phyloP scores from a whole-genome alignment of 495 filamentous ascomycete genomes.

The Lentithecium fluviatile region DNA sequence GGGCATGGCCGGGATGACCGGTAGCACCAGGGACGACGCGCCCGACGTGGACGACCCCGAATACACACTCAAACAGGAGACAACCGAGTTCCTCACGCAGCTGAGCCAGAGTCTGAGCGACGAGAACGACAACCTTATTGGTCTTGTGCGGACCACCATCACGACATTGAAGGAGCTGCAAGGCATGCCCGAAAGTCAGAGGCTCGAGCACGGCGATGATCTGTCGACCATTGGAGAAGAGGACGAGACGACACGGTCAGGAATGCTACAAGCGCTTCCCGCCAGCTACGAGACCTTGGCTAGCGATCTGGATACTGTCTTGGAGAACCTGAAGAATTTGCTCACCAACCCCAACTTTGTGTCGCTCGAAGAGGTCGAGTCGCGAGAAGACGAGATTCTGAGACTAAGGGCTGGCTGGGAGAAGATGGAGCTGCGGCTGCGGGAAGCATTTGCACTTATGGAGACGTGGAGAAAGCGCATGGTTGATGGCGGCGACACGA shows the following conservation, averaged over 20 bases:
- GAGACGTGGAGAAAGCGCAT: conserved; percentile 88
- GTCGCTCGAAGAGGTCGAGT: conserved; percentile 87
- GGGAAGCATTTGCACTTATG: conserved; percentile 84
- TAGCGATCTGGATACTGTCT: conserved; percentile 65
- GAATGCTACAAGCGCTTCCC: conserved; percentile 47
- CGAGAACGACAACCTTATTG: conserved; percentile 84
- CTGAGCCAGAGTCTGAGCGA: conserved; percentile 85
- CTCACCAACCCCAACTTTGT: conserved; percentile 96
- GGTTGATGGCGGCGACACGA: conserved; percentile 70
- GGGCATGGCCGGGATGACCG: conserved; percentile 43
- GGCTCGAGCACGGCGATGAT: conserved; percentile 11
- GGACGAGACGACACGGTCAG: conserved; percentile 38
- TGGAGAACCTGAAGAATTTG: conserved; percentile 76
- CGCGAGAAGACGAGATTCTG: conserved; percentile 85
- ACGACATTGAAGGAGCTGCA: conserved; percentile 74
- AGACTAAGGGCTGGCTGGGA: conserved; percentile 80
- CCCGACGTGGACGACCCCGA: conserved; percentile 56
- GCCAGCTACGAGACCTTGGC: conserved; percentile 72
- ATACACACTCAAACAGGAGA: conserved; percentile 80
- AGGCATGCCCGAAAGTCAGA: conserved; percentile 58
- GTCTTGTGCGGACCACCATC: conserved; percentile 67
- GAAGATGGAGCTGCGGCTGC: conserved; percentile 87
- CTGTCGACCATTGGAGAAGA: conserved; percentile 42
- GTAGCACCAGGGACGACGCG: conserved; percentile 39
- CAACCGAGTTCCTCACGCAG: conserved; percentile 86